Evolutionary conservation across 2,329 filamentous ascomycete genomes (phyloP), one percentile per base, ranked within the genome.

Genomic region (Fusarium algeriense): DNA sequence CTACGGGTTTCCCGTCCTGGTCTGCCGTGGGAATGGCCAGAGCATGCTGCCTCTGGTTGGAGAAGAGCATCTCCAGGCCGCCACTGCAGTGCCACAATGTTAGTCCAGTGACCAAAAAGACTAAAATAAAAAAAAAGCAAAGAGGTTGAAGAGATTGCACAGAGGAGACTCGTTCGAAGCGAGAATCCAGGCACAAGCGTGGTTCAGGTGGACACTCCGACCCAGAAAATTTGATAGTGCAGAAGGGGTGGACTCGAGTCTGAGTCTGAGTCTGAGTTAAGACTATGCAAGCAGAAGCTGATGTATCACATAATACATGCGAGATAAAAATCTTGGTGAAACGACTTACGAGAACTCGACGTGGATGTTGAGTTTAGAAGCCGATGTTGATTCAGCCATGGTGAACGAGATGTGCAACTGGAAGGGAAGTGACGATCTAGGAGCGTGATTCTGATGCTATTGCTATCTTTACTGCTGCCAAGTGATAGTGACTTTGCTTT

Each of bases 1-100:
- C 96, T 57, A 90, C 84, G 13, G 89, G 86, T 61, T 84, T 83
- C 52, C 90, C 90, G 66, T 88, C 83, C 57, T 86, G 82, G 76
- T 91, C 87, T 60, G 78, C 85, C 34, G 87, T 82, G 23, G 95
- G 93, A 44, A 98, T 81, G 6, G 86, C 82, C 48, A 99, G 80
- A 26, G 85, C 83, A 79, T 95, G 93, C 74, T 90, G 92, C 60
- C 91, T 89, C 81, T 94, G 86, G 79, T 97, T 92, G 35, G 91
- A 90, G 83, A 99, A 99, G 72, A 99, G 91, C 84, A 97, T 92
- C 83, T 99, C 96, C 20, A 99, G 88, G 26, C 96, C 96, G 69
- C 96, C 96, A 71, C 96, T 95, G 75, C 48, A 64, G 70, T 48
- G 34, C 54, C 46, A 63, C 56, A 50, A 62, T 67, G 59, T 71